phyloP scores from a whole-genome alignment of 768 basidiomycete species.

The Suillus subalutaceus region DNA sequence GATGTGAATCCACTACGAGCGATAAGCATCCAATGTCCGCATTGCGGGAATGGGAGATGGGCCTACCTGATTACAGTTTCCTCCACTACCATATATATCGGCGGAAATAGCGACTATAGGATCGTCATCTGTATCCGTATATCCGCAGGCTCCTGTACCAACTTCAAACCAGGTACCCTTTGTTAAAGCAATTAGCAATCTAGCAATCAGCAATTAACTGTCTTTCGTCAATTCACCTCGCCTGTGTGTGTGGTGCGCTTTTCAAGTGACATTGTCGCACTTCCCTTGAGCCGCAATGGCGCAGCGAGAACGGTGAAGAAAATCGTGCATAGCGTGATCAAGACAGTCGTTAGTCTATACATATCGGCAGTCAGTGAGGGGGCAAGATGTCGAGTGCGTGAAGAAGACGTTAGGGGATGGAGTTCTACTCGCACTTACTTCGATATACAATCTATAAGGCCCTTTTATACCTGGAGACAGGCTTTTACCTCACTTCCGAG shows the following conservation, averaged over 20 bases:
- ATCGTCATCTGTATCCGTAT: constrained; percentile 48
- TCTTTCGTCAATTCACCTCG: constrained; percentile 44
- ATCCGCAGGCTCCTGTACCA: constrained; percentile 67
- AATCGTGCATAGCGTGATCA: constrained; percentile 45
- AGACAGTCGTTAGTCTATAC: constrained; percentile 26
- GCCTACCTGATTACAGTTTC: constrained; percentile 63
- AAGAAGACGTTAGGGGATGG: constrained; percentile 2
- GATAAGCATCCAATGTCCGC: constrained; percentile 4
- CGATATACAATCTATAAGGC: constrained; percentile 11
- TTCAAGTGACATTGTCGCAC: constrained; percentile 38
- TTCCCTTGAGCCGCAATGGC: constrained; percentile 29
- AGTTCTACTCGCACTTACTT: constrained; percentile 3
- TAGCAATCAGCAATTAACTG: neutral
- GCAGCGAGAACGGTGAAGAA: constrained; percentile 46
- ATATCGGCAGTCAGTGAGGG: constrained; percentile 16
- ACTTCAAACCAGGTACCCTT: constrained; percentile 74
- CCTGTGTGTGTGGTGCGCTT: constrained; percentile 59
- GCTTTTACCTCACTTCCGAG: constrained; percentile 32
- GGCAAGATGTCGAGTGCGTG: neutral
- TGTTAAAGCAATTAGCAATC: neutral
- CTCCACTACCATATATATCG: constrained; percentile 53
- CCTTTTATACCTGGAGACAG: constrained; percentile 28
- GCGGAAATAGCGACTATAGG: constrained; percentile 66
- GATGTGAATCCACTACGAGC: constrained; percentile 57
- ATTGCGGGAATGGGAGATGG: neutral